Percentiles rank a stretch among this genome's conserved stretches.
phyloP scores from a whole-genome alignment of 1,139 yeast genomes.

The Taphrina populina region DNA sequence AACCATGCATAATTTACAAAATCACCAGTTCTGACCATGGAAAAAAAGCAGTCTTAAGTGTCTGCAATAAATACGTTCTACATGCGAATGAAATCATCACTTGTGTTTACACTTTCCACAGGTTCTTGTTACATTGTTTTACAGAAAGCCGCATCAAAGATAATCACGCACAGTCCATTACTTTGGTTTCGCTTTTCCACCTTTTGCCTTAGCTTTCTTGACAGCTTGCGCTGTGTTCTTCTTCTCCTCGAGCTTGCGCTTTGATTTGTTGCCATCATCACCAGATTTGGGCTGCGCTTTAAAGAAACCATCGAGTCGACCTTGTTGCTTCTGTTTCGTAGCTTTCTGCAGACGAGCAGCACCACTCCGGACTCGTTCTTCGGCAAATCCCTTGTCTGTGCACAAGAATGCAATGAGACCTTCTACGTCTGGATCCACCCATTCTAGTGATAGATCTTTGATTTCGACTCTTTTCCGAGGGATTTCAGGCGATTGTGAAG shows the following conservation, averaged over 20 bases:
- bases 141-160: no score
- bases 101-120: no score
- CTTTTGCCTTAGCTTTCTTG: slow-evolving; percentile 31
- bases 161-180: no score
- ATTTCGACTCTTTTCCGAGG: slow-evolving; percentile 48
- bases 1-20: no score
- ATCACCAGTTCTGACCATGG: no score
- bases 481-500: slow-evolving; percentile 29
- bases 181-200: slow-evolving; percentile 7
- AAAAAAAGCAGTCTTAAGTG: no score
- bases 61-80: no score
- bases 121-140: no score
- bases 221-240: slow-evolving; percentile 40
- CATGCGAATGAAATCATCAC: no score
- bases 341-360: slow-evolving; percentile 83
- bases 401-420: slow-evolving; percentile 73
- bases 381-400: slow-evolving; percentile 78
- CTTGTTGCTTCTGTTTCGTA: slow-evolving; percentile 81
- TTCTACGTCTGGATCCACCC: slow-evolving; percentile 73
- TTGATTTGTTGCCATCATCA: slow-evolving; percentile 42
- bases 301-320: slow-evolving; percentile 88
- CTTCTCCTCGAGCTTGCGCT: slow-evolving; percentile 40
- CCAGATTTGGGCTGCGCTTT: slow-evolving; percentile 61
- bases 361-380: slow-evolving; percentile 84
- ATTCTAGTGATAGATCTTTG: slow-evolving; percentile 60